phyloP scores from a whole-genome alignment of 768 basidiomycete genomes.

The Leccinum imitatum region DNA sequence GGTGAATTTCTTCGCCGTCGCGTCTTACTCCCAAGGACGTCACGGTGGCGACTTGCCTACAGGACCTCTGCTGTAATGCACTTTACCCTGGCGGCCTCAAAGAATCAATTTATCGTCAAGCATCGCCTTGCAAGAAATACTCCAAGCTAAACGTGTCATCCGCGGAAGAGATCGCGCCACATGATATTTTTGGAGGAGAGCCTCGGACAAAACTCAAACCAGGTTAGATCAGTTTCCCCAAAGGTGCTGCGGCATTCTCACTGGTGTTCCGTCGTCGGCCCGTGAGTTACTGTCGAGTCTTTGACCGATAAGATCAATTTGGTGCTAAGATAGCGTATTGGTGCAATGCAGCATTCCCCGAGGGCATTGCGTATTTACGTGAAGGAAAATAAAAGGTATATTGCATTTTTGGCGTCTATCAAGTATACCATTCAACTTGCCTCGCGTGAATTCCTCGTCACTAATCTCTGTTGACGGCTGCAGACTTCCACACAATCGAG shows the following conservation, averaged over 20 bases:
- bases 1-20: not conserved
- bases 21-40: not conserved
- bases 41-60: not conserved
- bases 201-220: not conserved
- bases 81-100: not conserved
- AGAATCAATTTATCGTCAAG: not conserved
- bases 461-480: not conserved
- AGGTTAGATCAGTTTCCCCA: slow-evolving; percentile 20
- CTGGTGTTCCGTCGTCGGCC: slow-evolving; percentile 25
- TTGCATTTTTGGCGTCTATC: slow-evolving; percentile 42
- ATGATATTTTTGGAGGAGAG: not conserved
- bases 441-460: not conserved
- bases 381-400: slow-evolving; percentile 26
- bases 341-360: slow-evolving; percentile 13
- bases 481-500: slow-evolving; percentile 40
- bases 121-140: slow-evolving; percentile 3
- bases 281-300: slow-evolving; percentile 9
- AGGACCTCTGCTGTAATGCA: not conserved
- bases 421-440: slow-evolving; percentile 23
- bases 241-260: slow-evolving; percentile 25
- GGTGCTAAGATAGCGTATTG: slow-evolving; percentile 23
- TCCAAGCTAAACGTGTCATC: slow-evolving; percentile 1
- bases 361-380: not conserved
- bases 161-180: not conserved
- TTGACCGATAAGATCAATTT: not conserved